phyloP scores from a whole-genome alignment of 495 filamentous ascomycete genomes.

The Sordaria brevicollis region DNA sequence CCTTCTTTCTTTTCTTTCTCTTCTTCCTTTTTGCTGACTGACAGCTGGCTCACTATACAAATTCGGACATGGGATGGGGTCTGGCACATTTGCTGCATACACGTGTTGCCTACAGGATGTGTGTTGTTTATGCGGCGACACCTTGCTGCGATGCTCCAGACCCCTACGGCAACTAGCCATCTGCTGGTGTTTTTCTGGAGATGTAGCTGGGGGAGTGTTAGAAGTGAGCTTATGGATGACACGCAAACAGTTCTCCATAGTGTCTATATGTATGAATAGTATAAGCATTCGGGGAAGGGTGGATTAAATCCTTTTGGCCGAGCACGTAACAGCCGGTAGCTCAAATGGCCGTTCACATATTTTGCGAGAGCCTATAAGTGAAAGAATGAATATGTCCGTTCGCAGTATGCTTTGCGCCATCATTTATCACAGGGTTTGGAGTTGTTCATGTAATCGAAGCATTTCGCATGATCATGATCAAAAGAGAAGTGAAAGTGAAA shows the following conservation, averaged over 20 bases:
- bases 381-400: background rate
- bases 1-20: background rate
- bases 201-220: too few relatives aligned
- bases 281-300: background rate
- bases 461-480: background rate
- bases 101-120: background rate
- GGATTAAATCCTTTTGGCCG: background rate
- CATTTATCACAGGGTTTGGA: background rate
- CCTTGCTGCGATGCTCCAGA: background rate
- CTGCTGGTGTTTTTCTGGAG: background rate
- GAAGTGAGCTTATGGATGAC: background rate
- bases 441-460: background rate
- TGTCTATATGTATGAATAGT: background rate
- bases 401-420: background rate
- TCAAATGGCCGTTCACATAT: background rate
- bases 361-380: background rate
- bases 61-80: background rate
- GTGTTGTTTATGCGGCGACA: background rate
- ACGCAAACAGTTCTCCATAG: background rate
- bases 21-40: too few relatives aligned
- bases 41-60: background rate
- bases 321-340: background rate
- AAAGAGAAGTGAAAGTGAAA: background rate
- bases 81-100: background rate
- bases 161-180: background rate